A percentile compares a stretch with the other conserved stretches of the same genome.
phyloP scores from a whole-genome alignment of 2,329 filamentous ascomycete species.

The Fusarium torreyae region DNA sequence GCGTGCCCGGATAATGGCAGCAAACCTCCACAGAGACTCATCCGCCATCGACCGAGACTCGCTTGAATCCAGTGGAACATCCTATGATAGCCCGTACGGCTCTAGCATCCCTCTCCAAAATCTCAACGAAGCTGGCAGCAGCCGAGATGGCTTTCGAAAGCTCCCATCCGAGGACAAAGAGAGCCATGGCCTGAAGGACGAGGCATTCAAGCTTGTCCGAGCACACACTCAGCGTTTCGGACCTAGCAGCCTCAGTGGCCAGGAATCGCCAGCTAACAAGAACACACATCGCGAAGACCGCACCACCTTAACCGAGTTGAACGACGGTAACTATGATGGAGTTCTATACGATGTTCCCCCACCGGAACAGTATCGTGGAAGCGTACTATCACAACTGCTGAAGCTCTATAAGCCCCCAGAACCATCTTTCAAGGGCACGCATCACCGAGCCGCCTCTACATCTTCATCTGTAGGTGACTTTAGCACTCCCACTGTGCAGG shows the following conservation, averaged over 20 bases:
- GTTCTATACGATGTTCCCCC: conserved; percentile 58
- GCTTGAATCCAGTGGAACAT: conserved; percentile 55
- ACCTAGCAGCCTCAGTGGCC: conserved; percentile 18
- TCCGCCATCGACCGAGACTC: conserved; percentile 55
- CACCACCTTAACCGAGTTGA: conserved; percentile 53
- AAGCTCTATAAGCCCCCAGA: conserved; percentile 63
- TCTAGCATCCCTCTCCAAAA: conserved; percentile 54
- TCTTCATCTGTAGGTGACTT: conserved; percentile 50
- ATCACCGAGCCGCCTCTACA: conserved; percentile 46
- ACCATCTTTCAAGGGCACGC: conserved; percentile 33
- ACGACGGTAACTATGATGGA: conserved; percentile 59
- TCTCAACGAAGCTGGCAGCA: conserved; percentile 41
- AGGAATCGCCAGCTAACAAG: conserved; percentile 19
- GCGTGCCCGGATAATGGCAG: conserved; percentile 60
- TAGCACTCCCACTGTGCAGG: conserved; percentile 56
- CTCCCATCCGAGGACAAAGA: conserved; percentile 27
- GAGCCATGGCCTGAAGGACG: conserved; percentile 45
- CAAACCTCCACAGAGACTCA: conserved; percentile 56
- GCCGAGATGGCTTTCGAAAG: conserved; percentile 42
- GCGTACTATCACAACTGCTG: conserved; percentile 62
- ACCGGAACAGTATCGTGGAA: conserved; percentile 61
- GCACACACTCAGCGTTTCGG: conserved; percentile 56
- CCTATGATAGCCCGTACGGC: conserved; percentile 47
- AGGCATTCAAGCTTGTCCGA: conserved; percentile 61
- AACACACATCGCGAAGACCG: conserved; percentile 37